These are phyloP conservation scores for Didymella lethalis DNA, from an alignment of 2,329 filamentous ascomycete species.

Conservation along the genomic window DNA sequence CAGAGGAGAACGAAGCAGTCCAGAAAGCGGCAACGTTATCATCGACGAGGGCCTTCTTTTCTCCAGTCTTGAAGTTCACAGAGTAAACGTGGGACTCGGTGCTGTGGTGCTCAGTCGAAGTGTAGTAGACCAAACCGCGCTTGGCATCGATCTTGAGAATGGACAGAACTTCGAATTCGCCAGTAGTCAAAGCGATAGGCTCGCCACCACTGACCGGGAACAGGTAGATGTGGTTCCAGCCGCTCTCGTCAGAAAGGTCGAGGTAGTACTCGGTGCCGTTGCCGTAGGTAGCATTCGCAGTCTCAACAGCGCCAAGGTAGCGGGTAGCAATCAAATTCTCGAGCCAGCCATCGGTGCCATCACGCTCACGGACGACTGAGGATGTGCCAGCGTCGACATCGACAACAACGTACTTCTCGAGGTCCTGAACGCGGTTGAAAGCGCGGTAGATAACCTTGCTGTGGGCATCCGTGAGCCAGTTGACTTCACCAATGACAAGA, in stretches of 20 bases:
- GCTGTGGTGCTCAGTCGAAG: constrained; percentile 70
- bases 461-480: constrained; percentile 70
- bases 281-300: constrained; percentile 45
- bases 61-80: constrained; percentile 64
- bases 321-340: constrained; percentile 65
- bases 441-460: constrained; percentile 69
- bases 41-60: constrained; percentile 68
- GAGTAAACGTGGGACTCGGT: constrained; percentile 74
- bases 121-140: constrained; percentile 68
- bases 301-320: constrained; percentile 59
- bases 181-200: constrained; percentile 66
- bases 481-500: constrained; percentile 71
- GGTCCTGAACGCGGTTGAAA: constrained; percentile 73
- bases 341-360: constrained; percentile 69
- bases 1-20: constrained; percentile 70
- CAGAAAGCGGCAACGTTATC: constrained; percentile 66
- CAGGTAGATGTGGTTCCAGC: constrained; percentile 72
- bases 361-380: constrained; percentile 62
- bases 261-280: constrained; percentile 64
- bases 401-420: constrained; percentile 68
- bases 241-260: constrained; percentile 71
- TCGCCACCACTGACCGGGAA: constrained; percentile 65
- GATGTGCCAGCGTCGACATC: constrained; percentile 59
- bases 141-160: constrained; percentile 67
- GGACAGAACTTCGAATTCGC: constrained; percentile 70